Percentiles rank a stretch among this genome's conserved stretches.
Conservation (phyloP, 306 rosid genomes). For the Ceratonia siliqua region DNA sequence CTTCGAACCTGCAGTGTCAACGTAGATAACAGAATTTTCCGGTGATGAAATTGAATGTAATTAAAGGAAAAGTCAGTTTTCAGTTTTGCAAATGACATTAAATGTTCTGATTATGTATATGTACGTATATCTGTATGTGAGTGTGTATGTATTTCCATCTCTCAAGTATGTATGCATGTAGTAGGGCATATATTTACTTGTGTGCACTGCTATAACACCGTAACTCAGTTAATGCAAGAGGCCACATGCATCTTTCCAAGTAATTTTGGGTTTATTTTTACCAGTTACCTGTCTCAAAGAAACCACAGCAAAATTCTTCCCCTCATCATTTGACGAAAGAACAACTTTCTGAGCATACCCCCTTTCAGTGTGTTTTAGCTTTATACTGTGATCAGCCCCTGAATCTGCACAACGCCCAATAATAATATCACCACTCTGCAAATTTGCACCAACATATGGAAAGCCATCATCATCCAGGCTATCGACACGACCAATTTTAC, state of each 20-base stretch:
- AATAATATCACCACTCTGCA: conserved; percentile 90
- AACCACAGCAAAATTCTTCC: conserved; percentile 88
- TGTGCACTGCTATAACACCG: conserved; percentile 8
- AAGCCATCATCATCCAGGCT: conserved; percentile 95
- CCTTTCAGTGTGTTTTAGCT: conserved; percentile 88
- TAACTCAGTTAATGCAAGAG: neutral
- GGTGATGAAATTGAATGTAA: conserved; percentile 1
- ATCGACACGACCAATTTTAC: conserved; percentile 89
- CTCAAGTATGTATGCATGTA: neutral
- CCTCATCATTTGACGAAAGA: conserved; percentile 91
- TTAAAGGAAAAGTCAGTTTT: neutral
- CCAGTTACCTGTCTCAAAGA: conserved; percentile 86
- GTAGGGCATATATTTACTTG: neutral
- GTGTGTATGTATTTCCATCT: conserved; percentile 4
- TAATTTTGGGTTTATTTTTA: neutral
- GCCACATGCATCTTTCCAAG: conserved; percentile 1
- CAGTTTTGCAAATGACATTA: conserved; percentile 26
- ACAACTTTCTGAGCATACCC: conserved; percentile 95
- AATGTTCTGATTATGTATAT: conserved; percentile 18
- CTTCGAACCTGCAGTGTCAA: conserved; percentile 69
- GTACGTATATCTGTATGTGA: neutral
- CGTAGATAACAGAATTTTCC: conserved; percentile 18
- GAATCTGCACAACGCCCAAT: conserved; percentile 90
- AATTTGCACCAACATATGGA: conserved; percentile 81
- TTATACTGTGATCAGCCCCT: conserved; percentile 83